Conservation (phyloP, 1,284 basidiomycete species). For the Schizopora paradoxa region DNA sequence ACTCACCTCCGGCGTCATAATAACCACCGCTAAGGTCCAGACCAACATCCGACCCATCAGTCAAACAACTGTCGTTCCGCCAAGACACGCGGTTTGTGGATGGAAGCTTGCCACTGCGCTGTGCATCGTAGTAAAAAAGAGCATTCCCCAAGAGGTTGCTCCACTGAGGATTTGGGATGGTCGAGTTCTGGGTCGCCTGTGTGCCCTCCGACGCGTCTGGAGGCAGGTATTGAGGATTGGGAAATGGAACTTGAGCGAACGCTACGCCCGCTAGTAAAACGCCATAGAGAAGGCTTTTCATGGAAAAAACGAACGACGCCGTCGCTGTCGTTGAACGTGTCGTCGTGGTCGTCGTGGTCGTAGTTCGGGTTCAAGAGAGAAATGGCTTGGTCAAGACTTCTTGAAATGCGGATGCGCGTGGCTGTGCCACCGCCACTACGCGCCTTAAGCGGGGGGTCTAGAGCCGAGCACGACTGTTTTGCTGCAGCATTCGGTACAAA, state of each 20-base stretch:
- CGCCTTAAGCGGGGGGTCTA: no score
- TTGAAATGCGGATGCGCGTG: no score
- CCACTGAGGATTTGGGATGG: slow-evolving; percentile 72
- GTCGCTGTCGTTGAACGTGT: no score
- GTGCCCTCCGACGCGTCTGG: slow-evolving; percentile 58
- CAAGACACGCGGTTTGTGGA: slow-evolving; percentile 72
- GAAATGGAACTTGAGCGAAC: slow-evolving; percentile 52
- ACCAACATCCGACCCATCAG: slow-evolving; percentile 72
- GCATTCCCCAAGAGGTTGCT: slow-evolving; percentile 71
- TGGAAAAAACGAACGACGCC: neutral
- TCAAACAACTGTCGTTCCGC: slow-evolving; percentile 76
- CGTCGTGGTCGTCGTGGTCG: no score
- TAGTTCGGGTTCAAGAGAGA: no score
- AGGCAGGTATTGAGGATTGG: slow-evolving; percentile 55
- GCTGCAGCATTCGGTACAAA: no score
- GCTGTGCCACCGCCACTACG: no score
- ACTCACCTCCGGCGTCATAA: slow-evolving; percentile 82
- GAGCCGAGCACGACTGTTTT: no score
- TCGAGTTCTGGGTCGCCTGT: slow-evolving; percentile 37
- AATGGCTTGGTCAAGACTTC: no score
- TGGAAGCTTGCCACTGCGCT: slow-evolving; percentile 75
- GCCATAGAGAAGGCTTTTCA: slow-evolving; percentile 6
- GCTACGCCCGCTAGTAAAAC: no score
- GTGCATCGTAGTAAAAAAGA: slow-evolving; percentile 88
- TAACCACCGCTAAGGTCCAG: slow-evolving; percentile 83